Base-by-base conservation (phyloP, 73 alveolate species). In the Symbiodinium pilosum region DNA sequence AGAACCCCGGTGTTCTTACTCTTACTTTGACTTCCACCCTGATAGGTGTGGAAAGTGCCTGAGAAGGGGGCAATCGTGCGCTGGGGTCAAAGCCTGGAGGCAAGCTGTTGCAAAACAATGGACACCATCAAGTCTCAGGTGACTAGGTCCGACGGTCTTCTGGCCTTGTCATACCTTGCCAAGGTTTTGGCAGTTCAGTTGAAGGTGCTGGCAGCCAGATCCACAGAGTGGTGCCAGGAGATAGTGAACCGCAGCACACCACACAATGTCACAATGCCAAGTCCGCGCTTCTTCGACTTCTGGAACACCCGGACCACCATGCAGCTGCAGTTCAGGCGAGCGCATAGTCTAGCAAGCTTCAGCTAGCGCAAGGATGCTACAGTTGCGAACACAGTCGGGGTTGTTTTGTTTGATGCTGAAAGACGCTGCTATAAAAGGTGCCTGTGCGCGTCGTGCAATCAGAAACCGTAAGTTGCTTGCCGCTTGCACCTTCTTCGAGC, bases 1-100 rank as follows among this genome's bases (percentile, higher is more conserved):
- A 47, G 59, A 47, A 6, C 6, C 59, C 6, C 6, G 21, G 59
- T 9, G 59, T 47, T n/a, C n/a, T n/a, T n/a, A n/a, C n/a, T n/a
- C n/a, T n/a, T n/a, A n/a, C n/a, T n/a, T n/a, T n/a, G n/a, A n/a
- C n/a, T n/a, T 51, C 68, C 81, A 38, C 30, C 81, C 41, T 64
- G 30, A 18, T n/a, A 64, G 41, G 81, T n/a, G 2, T 28, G 38
- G 81, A 64, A 64, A 38, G 41, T 38, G 12, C 81, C 81, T 64
- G 41, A 64, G 34, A 64, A 64, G 12, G 34, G 34, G 3, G 81
- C 81, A 32, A 2, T 64, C 18, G 81, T 64, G 81, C 39, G 81
- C 81, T 64, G 81, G 81, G 81, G 81, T 24, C 81, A 28, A 20
- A 64, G 81, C 81, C 30, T 64, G 81, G 81, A 64, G 81, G 81